Base-by-base conservation (phyloP, 2,329 filamentous ascomycete species). In the Alternaria panax region DNA sequence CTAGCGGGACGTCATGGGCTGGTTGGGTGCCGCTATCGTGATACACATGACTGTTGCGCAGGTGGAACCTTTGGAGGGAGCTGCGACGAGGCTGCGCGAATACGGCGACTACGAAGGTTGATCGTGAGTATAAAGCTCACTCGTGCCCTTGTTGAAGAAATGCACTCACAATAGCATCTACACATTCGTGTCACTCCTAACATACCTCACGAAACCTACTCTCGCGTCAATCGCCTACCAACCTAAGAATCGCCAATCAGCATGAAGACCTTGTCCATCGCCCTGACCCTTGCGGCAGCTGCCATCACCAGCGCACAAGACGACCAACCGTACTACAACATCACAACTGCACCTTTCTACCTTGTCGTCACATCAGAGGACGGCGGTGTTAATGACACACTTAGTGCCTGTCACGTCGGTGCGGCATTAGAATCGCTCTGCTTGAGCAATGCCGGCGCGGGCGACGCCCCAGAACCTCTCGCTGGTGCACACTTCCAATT, bases 341-440 rank as follows among this genome's bases (percentile, higher is more conserved):
- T 77, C 56, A 74, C 78, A 52, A 81, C 81, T 9, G 72, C 72
- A 22, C 80, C 81, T 14, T 84, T 84, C 75, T 57, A 76, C 28
- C 76, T 84, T 22, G 64, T 79, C 42, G 59, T 83, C 38, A 52
- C 71, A 32, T 81, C 80, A 22, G 50, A 69, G 2, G 79, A 82
- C 57, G 61, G 66, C 5, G 73, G 75, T 2, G 62, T 79, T 53
- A 76, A 83, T 48, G 78, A 78, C 54, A 71, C 74, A 7, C 76
- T 84, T 16, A 67, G 66, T 5, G 68, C 82, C 55, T 84, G 82
- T 70, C 82, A 84, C 66, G 75, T 78, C 59, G 82, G 82, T 28
- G 82, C 82, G 20, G 82, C 77, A 5, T 82, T 84, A 53, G 81
- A 83, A 66, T 77, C 73, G 11, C 78, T 84, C 54, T 84, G 82